Conservation (phyloP, 2,329 filamentous ascomycete species). For the Orbilia blumenaviensis region DNA sequence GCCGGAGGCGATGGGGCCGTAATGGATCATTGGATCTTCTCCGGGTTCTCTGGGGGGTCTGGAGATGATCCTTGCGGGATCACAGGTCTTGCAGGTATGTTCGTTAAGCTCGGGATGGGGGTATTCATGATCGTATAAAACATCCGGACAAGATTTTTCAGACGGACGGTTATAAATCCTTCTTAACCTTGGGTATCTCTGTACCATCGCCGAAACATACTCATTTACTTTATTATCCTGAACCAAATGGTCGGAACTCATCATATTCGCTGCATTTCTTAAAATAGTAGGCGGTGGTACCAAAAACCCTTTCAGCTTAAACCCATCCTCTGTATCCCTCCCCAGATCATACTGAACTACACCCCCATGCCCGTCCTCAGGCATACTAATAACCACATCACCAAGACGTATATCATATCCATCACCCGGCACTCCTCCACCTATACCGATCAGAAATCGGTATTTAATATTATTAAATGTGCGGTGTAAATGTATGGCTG, state of each 20-base stretch:
- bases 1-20: no score
- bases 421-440: constrained; percentile 54
- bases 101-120: no score
- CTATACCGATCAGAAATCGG: constrained; percentile 58
- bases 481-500: constrained; percentile 56
- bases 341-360: constrained; percentile 32
- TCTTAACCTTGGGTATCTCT: no score
- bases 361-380: constrained; percentile 46
- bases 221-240: background rate
- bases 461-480: constrained; percentile 57
- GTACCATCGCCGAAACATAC: background rate
- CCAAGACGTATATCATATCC: constrained; percentile 52
- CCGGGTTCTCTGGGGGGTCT: no score
- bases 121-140: no score
- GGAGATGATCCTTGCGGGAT: no score
- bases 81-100: no score
- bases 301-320: constrained; percentile 9
- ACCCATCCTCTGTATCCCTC: constrained; percentile 3
- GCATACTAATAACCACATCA: constrained; percentile 34
- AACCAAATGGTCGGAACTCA: constrained; percentile 1
- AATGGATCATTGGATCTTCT: no score
- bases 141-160: background rate
- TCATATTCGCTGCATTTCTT: background rate
- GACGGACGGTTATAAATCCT: background rate
- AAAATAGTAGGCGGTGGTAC: background rate